These are phyloP conservation scores for Yamadazyma buinensis DNA, from an alignment of 1,139 yeast species.

Conservation along the genomic window DNA sequence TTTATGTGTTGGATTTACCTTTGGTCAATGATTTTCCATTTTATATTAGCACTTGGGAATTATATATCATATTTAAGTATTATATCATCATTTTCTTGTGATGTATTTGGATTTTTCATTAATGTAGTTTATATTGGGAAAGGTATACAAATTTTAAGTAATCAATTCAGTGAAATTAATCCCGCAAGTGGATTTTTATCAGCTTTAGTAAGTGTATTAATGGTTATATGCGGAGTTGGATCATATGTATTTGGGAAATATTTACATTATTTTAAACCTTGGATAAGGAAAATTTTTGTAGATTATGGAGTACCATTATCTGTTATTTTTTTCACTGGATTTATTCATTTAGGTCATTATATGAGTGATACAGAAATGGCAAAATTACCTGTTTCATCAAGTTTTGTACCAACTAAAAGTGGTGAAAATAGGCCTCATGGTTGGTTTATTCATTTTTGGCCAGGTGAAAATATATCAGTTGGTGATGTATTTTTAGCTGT, in stretches of 20 bases:
- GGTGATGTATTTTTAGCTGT: slow-evolving; percentile 81
- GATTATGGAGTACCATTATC: slow-evolving; percentile 85
- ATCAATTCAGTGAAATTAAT: slow-evolving; percentile 55
- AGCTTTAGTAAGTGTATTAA: slow-evolving; percentile 64
- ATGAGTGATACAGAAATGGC: slow-evolving; percentile 50
- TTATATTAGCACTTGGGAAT: slow-evolving; percentile 67
- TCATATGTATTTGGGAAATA: slow-evolving; percentile 57
- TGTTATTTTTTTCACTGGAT: slow-evolving; percentile 88
- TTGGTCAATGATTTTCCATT: slow-evolving; percentile 86
- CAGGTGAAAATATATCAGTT: slow-evolving; percentile 51
- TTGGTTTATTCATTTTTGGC: slow-evolving; percentile 83
- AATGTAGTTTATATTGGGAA: slow-evolving; percentile 88
- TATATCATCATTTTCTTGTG: slow-evolving; percentile 84
- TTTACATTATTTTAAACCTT: slow-evolving; percentile 57
- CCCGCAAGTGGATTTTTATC: slow-evolving; percentile 71
- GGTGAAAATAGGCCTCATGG: slow-evolving; percentile 44
- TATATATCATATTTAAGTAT: slow-evolving; percentile 64
- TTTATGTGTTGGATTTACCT: slow-evolving; percentile 95
- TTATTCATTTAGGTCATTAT: slow-evolving; percentile 83
- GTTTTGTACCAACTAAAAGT: slow-evolving; percentile 69
- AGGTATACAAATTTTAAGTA: slow-evolving; percentile 74
- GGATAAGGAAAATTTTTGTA: slow-evolving; percentile 63
- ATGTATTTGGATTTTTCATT: slow-evolving; percentile 89
- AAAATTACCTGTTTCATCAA: slow-evolving; percentile 62
- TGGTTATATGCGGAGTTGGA: slow-evolving; percentile 72